A percentile compares a stretch with the other conserved stretches of the same genome.
These are phyloP conservation scores for Primulina eburnea DNA, from an alignment of 257 asterid species.

Conservation along the genomic window DNA sequence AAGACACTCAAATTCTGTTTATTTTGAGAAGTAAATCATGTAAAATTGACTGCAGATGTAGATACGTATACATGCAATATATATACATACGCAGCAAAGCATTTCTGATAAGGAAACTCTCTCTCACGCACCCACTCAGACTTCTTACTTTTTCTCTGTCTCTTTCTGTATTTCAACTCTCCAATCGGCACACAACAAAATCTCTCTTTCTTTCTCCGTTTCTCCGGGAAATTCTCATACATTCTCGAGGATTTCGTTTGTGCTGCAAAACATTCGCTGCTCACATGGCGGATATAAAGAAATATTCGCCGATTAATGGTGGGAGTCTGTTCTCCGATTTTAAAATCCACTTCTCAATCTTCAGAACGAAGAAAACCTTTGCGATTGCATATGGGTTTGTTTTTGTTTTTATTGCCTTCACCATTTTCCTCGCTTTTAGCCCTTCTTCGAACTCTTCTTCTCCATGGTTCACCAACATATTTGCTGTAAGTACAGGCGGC, in stretches of 20 bases:
- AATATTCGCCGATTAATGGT: slow-evolving; percentile 56
- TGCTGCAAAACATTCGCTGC: not conserved
- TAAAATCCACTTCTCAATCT: slow-evolving; percentile 46
- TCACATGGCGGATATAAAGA: slow-evolving; percentile 58
- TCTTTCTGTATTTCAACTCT: not conserved
- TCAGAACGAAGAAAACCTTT: slow-evolving; percentile 41
- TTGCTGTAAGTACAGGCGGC: slow-evolving; percentile 15
- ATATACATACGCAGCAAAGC: not conserved
- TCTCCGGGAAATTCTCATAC: not conserved
- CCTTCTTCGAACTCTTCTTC: slow-evolving; percentile 71
- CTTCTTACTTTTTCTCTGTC: not conserved
- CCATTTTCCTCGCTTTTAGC: slow-evolving; percentile 66
- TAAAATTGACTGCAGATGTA: not conserved
- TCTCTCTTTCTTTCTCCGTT: slow-evolving; percentile 16
- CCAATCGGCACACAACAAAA: not conserved
- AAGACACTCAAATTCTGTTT: not conserved
- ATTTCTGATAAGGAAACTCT: not conserved
- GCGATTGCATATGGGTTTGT: slow-evolving; percentile 49
- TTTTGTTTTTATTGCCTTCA: slow-evolving; percentile 58
- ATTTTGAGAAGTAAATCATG: not conserved
- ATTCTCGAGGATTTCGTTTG: slow-evolving; percentile 9
- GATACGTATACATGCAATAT: not conserved
- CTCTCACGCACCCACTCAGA: not conserved
- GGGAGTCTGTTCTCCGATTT: slow-evolving; percentile 51
- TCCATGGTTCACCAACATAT: slow-evolving; percentile 52